These are phyloP conservation scores for Leccinellum albellum DNA, from an alignment of 768 basidiomycete species.

Conservation along the genomic window DNA sequence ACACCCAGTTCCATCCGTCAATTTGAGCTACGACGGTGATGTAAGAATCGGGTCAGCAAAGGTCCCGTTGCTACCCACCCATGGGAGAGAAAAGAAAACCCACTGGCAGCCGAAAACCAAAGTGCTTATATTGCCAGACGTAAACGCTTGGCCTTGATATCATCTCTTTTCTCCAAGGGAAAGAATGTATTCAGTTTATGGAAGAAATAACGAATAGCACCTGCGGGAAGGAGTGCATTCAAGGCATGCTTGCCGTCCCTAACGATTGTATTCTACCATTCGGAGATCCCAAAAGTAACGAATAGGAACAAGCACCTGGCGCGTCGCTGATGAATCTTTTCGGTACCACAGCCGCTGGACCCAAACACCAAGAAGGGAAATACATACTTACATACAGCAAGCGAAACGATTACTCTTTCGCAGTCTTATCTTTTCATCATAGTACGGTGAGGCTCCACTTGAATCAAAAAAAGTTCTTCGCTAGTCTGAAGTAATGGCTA, in stretches of 20 bases:
- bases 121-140: constrained; percentile 19
- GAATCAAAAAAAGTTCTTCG: neutral
- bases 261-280: constrained; percentile 3
- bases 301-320: neutral
- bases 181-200: constrained; percentile 3
- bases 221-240: constrained; percentile 10
- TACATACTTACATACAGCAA: neutral
- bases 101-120: constrained; percentile 3
- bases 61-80: constrained; percentile 1
- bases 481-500: constrained; percentile 13
- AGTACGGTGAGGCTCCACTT: neutral
- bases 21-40: constrained; percentile 3
- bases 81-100: neutral
- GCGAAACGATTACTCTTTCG: constrained; percentile 1
- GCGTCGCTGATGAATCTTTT: neutral
- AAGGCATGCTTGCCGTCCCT: constrained; percentile 1
- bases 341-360: neutral
- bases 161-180: neutral
- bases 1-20: neutral
- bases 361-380: neutral
- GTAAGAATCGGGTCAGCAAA: constrained; percentile 9
- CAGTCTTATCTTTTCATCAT: neutral
- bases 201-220: constrained; percentile 7
- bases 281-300: constrained; percentile 7
- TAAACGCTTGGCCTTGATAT: constrained; percentile 7